Base-by-base conservation (phyloP, 2,329 filamentous ascomycete species). In the Sporothrix globosa region DNA sequence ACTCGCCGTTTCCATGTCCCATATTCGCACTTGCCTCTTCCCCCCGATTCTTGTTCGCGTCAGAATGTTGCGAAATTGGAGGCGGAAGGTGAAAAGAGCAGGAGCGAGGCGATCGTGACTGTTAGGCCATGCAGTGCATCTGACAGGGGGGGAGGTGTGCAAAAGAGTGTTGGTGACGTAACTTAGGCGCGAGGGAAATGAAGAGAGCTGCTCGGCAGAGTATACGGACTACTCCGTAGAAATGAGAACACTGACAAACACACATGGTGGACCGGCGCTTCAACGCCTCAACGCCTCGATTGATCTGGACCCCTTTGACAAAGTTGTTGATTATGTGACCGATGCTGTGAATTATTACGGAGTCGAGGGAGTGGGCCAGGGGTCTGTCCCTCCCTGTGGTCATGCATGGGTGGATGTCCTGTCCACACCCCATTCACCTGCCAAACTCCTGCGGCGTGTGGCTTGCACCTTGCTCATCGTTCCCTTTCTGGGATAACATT, bases 121-220 rank as follows among this genome's bases (percentile, higher is more conserved):
- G 39, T 10, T 21, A 34, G 34, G 56, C 56, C 7, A 61, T 39
- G 56, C 2, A 4, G 34, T 61, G n/a, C 39, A 44, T 60, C 9
- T 60, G n/a, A 41, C 56, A 21, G 56, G 56, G 34, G 34, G 10
- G 3, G 9, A 10, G 13, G n/a, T n/a, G n/a, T n/a, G 56, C 19
- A 34, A 34, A 34, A 34, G 34, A 34, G 56, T 44, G 19, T 24
- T 24, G 56, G 56, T 60, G 56, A 60, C 56, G 56, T 60, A 34
- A 60, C 56, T 21, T 2, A 21, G 17, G 27, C 27, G 27, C 2
- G 27, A 30, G 27, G 27, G 24, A 56, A 34, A 34, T 34, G 34
- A 34, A 34, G 27, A 17, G 13, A 56, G 2, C 34, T n/a, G 9
- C 34, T 34, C 6, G 34, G 5, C 34, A 6, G 34, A 34, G 34